phyloP scores from a whole-genome alignment of 352 stramenopile genomes.

The Pythium pyrilobum region DNA sequence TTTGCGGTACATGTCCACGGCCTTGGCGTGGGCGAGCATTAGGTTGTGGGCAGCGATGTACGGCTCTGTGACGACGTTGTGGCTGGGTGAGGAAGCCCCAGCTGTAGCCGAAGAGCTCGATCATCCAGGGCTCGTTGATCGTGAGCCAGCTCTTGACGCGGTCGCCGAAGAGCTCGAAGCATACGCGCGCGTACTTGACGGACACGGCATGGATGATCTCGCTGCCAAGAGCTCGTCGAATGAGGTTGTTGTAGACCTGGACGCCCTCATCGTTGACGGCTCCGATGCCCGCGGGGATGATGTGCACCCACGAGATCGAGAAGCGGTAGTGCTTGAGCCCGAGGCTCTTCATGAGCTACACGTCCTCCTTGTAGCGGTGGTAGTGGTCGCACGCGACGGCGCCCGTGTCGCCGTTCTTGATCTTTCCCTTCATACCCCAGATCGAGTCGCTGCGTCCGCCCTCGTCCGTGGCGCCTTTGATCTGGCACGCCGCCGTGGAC shows the following conservation, averaged over 20 bases:
- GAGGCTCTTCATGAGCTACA: constrained; percentile 88
- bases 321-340: constrained; percentile 92
- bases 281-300: constrained; percentile 44
- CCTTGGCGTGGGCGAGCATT: constrained; percentile 81
- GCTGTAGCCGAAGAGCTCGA: constrained; percentile 40
- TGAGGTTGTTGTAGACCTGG: constrained; percentile 90
- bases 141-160: constrained; percentile 92
- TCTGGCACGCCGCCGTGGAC: constrained; percentile 90
- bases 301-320: constrained; percentile 91
- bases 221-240: constrained; percentile 70
- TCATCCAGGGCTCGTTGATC: constrained; percentile 91
- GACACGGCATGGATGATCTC: constrained; percentile 68
- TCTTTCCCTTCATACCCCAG: constrained; percentile 64
- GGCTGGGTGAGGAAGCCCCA: constrained; percentile 57
- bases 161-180: constrained; percentile 87
- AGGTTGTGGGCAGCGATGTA: constrained; percentile 82
- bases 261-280: constrained; percentile 82
- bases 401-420: constrained; percentile 35
- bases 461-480: constrained; percentile 86
- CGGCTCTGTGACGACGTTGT: constrained; percentile 19
- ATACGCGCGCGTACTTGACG: constrained; percentile 80
- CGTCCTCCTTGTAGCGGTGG: constrained; percentile 86
- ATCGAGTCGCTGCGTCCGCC: constrained; percentile 85
- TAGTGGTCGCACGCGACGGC: constrained; percentile 91
- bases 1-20: constrained; percentile 74